Base-by-base conservation (phyloP, 2,329 filamentous ascomycete species). In the Venturia nashicola region DNA sequence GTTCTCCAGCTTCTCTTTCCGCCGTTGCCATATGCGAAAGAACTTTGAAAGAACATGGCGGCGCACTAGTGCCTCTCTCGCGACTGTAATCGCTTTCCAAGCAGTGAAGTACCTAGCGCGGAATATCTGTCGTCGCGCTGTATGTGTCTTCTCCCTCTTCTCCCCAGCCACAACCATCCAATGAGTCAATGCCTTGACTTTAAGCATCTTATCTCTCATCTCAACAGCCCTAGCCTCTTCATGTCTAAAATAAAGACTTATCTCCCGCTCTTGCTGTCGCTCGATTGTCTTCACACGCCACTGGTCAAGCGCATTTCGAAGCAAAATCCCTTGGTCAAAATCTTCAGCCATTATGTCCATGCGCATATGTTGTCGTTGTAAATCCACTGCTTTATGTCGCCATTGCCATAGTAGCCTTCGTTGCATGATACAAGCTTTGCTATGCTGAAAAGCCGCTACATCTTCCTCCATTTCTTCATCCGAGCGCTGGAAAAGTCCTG, bases 51-150 rank as follows among this genome's bases (percentile, higher is more conserved):
- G 68, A 20, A 81, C 75, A 64, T 85, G 80, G 42, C 80, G 76
- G 27, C 77, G 75, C 16, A 79, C 79, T 67, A 82, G 82, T 48
- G 76, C 69, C 54, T 84, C 80, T 67, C 88, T 86, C 61, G 84
- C 79, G 1, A 79, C 78, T 0, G 86, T 87, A 63, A 89, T 83
- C 65, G 84, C 80, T 34, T 82, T 80, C 88, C 88, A 91, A 8
- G 84, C 84, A 65, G 83, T 83, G 72, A 90, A 90, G 66, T 86
- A 86, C 64, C 83, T 83, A 14, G 83, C 84, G 64, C 86, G 80
- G 63, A 94, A 76, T 65, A 92, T 84, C 71, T 90, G 88, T 66
- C 84, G 80, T 66, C 88, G 82, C 23, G 89, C 90, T 51, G 85
- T 79, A 5, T 82, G 83, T 4, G 88, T 90, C 48, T 84, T 82